Base-by-base conservation (phyloP, 768 basidiomycete genomes). In the Saitozyma podzolica region DNA sequence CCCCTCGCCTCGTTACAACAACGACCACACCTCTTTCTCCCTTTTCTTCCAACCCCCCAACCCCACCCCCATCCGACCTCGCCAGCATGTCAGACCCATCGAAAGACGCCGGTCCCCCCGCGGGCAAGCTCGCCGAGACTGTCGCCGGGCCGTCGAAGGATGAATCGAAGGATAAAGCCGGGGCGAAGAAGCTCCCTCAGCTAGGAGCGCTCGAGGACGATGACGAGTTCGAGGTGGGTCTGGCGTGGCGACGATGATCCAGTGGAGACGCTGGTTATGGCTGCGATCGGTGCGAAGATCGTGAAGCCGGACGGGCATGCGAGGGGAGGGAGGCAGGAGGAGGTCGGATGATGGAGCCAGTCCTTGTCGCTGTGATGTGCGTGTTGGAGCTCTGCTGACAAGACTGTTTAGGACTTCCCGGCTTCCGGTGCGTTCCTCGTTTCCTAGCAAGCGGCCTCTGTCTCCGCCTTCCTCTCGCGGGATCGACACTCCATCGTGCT, bases 151-250 rank as follows among this genome's bases (percentile, higher is more conserved):
- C 29, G 53, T 45, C 16, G 11, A 39, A 54, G 42, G 53, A 47
- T 29, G 29, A 29, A 5, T 29, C 29, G 2, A 29, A 29, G 41
- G 58, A 59, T 8, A 62, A 51, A 49, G 43, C 55, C 8, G 65
- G 61, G 49, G 71, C 68, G 68, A 77, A 77, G 70, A 71, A 74
- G 59, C 84, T 84, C 52, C 86, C 86, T 6, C 86, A 89, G 73
- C 85, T 95, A 0, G 91, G 92, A 48, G 88, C 92, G n/a, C 82
- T 97, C 8, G 93, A 97, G 74, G 93, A 97, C 77, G 93, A 97
- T 78, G 93, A 97, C 77, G 93, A 97, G 82, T 97, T 97, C 71
- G 93, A 80, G 72, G 80, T 80, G 54, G 59, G 79, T 49, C 19
- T 49, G 20, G 50, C 14, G 37, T 16, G 41, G 16, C 9, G 41